These are phyloP conservation scores for Gossypium turneri DNA, from an alignment of 345 rosid species.

Conservation along the genomic window DNA sequence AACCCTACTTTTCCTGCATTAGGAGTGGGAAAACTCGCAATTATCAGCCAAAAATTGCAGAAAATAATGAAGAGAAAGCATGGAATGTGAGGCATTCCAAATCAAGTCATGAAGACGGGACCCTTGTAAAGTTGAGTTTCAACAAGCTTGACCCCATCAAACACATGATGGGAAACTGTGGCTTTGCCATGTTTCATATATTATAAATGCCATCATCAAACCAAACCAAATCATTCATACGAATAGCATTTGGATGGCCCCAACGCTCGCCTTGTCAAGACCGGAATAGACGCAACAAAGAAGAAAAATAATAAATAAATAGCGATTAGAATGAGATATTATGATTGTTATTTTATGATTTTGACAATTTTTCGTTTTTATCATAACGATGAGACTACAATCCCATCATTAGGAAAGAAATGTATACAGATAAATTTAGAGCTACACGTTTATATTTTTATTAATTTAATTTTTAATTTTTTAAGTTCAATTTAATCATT, in stretches of 20 bases:
- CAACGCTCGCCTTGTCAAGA: neutral
- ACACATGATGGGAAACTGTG: constrained; percentile 4
- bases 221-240: neutral
- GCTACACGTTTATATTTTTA: too few species aligned
- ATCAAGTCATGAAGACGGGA: constrained; percentile 8
- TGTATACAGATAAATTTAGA: too few species aligned
- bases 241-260: constrained; percentile 10
- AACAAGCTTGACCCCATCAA: neutral
- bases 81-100: neutral
- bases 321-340: neutral
- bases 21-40: neutral
- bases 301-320: neutral
- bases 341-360: neutral
- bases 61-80: neutral
- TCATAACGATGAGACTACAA: too few species aligned
- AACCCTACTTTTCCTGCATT: neutral
- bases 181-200: neutral
- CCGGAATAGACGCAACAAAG: neutral
- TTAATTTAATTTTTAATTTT: too few species aligned
- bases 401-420: too few species aligned
- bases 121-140: neutral
- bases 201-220: neutral
- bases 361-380: too few species aligned
- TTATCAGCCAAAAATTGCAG: neutral
- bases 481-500: too few species aligned